Evolutionary conservation across 2,329 filamentous ascomycete species (phyloP), one percentile per base, ranked within the genome.

Genomic region (Beauveria caledonica): DNA sequence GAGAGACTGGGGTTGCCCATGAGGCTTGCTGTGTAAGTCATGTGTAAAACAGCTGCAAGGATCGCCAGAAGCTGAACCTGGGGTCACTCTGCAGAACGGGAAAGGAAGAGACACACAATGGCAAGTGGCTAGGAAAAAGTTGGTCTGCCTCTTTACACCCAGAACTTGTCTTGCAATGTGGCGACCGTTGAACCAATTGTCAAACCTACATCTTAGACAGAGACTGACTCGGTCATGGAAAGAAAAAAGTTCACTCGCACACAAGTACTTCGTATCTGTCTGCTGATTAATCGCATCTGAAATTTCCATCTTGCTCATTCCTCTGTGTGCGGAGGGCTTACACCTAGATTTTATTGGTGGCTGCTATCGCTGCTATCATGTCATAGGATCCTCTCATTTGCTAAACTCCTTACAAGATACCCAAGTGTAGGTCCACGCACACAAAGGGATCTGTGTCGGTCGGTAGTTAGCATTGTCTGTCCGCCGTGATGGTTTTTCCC

Each of bases 11-110:
- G 39, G 40, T 42, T 36, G 25, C 5, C 44, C 42, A n/a, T 27
- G 40, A 58, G 46, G 55, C 55, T 58, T 49, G 33, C 29, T 21
- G 55, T 58, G 55, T 58, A 58, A 58, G 55, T 58, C 55, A 58
- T 58, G 55, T 21, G 55, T 57, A 48, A 29, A 46, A 46, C 21
- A 42, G 40, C 44, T 36, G 29, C 21, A 15, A 58, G 23, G 48
- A 59, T 52, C 56, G 56, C 23, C 56, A 45, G 11, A 11, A 58
- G 55, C 55, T 58, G 55, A 49, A 49, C 15, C 19, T 19, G 27
- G 29, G 27, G 19, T 39, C 45, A 15, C 7, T 45, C 9, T 39
- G 36, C 21, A 36, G n/a, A 36, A 36, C 33, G 33, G 33, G 33
- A 21, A 33, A 21, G 29, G 7, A n/a, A 17, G 33, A 3, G 36